Evolutionary conservation across 23 red algal species (phyloP), one percentile per base, ranked within the genome.

Genomic region (Chondrus crispus): DNA sequence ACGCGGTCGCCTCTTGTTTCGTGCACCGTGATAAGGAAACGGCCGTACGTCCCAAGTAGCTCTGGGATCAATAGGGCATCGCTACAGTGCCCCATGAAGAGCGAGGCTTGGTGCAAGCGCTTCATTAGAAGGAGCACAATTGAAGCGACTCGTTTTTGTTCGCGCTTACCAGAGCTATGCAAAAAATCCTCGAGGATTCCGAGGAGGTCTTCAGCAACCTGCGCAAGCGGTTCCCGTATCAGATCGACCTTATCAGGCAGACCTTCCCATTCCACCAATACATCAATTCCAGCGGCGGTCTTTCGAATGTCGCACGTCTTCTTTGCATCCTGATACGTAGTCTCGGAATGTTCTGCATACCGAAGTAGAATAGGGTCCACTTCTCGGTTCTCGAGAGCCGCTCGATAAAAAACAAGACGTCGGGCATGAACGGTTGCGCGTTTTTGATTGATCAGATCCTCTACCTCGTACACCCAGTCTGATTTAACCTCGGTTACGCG

Each of bases 221-320:
- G 26, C 9, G 26, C 38, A 11, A 77, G 38, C 22, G 71, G 1
- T 38, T 77, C 71, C 71, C 71, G 1, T 14, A 0, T 82, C 19
- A 26, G 1, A 46, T 82, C 78, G 8, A 46, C 14, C 10, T 50
- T 1, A 57, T 82, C 43, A 24, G 1, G 0, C 45, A 82, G 40
- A 20, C 78, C 78, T 13, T 36, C n/a, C 78, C 78, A 82, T 28
- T 82, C 43, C 29, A 82, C 26, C 46, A 82, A 82, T n/a, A 82
- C 26, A 24, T 82, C 10, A 8, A 82, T 18, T 37, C 39, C n/a
- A 13, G 44, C 78, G n/a, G 52, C 2, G n/a, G 26, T 1, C 8
- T 46, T 16, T 1, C 78, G 78, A 26, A 82, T 82, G 10, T 2
- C 78, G 29, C 44, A 16, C 0, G 1, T 11, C 1, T n/a, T 37